phyloP scores from a whole-genome alignment of 495 filamentous ascomycete species.

The Parmelia sp. region DNA sequence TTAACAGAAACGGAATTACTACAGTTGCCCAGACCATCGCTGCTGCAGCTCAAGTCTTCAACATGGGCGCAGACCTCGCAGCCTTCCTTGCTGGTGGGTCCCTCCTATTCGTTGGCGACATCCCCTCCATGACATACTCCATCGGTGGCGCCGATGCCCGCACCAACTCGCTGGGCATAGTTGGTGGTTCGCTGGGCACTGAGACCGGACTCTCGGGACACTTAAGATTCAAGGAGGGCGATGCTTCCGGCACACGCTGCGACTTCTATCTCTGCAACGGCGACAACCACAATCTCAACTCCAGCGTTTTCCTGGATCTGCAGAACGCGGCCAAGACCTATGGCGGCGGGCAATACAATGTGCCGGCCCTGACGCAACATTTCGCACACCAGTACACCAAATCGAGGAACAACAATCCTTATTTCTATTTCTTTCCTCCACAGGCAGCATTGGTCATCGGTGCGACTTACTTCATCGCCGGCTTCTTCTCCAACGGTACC shows the following conservation, averaged over 20 bases:
- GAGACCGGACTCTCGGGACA: background rate
- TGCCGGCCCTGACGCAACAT: background rate
- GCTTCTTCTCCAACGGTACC: background rate
- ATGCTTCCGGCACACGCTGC: background rate
- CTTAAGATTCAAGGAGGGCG: background rate
- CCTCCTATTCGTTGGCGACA: constrained; percentile 2
- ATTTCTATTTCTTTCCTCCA: constrained; percentile 6
- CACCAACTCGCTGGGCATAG: constrained; percentile 5
- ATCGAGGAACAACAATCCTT: background rate
- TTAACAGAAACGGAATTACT: background rate
- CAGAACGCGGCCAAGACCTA: background rate
- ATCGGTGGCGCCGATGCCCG: constrained; percentile 6
- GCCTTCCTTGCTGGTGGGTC: background rate
- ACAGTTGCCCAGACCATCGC: background rate
- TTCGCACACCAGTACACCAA: constrained; percentile 8
- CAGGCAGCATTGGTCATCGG: background rate
- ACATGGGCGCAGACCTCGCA: background rate
- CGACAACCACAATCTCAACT: background rate
- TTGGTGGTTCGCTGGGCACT: background rate
- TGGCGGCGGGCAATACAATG: constrained; percentile 1
- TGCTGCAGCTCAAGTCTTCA: background rate
- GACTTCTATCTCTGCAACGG: background rate
- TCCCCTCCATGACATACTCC: constrained; percentile 6
- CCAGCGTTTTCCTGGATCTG: background rate
- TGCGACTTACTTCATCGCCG: background rate